Percentiles rank a stretch among this genome's conserved stretches.
These are phyloP conservation scores for Fusarium verrucosum DNA, from an alignment of 2,329 filamentous ascomycete species.

Conservation along the genomic window DNA sequence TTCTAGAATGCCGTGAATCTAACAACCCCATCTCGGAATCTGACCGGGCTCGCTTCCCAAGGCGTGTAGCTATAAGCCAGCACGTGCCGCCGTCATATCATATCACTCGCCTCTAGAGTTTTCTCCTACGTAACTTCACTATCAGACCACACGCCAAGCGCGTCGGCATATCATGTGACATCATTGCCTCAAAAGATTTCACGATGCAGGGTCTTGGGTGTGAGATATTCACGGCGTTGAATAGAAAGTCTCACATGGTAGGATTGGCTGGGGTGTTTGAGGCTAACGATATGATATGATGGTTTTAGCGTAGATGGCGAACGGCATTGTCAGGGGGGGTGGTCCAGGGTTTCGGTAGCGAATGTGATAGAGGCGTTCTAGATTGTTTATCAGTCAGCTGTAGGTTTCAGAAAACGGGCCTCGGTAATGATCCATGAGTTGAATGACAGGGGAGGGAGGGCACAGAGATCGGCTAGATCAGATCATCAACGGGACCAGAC, in stretches of 20 bases:
- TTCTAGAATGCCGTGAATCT: background rate
- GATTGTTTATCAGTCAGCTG: background rate
- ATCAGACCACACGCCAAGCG: slow-evolving; percentile 22
- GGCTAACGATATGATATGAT: background rate
- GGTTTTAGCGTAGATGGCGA: background rate
- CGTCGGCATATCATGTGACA: slow-evolving; percentile 7
- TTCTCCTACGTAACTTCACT: background rate
- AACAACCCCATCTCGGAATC: background rate
- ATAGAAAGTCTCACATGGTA: slow-evolving; percentile 11
- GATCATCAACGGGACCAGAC: background rate
- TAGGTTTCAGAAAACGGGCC: background rate
- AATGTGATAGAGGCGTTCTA: background rate
- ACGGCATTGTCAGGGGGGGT: background rate
- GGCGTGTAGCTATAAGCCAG: background rate
- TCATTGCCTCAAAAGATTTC: background rate
- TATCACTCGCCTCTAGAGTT: background rate
- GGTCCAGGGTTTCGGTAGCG: slow-evolving; percentile 1
- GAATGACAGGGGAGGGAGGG: background rate
- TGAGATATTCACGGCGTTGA: background rate
- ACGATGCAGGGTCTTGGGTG: slow-evolving; percentile 10
- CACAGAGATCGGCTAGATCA: background rate
- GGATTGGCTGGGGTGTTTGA: background rate
- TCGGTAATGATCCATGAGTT: background rate
- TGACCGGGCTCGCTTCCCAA: background rate
- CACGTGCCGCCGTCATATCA: slow-evolving; percentile 26